Evolutionary conservation across 2,329 filamentous ascomycete genomes (phyloP), one percentile per base, ranked within the genome.

Genomic region (Diplocarpon rosae): DNA sequence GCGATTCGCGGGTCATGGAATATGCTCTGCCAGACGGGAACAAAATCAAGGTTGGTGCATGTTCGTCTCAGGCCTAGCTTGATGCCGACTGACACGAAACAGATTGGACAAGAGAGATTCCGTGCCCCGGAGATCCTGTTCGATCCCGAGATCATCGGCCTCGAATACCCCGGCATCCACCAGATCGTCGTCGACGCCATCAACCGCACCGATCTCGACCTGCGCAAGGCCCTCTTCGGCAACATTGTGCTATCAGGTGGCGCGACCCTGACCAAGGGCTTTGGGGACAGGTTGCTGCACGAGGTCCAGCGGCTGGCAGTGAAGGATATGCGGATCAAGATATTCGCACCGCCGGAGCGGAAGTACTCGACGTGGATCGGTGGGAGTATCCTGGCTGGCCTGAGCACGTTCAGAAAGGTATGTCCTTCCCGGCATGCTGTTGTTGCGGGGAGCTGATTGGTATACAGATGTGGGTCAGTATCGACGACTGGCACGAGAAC

Each of bases 341-440:
- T 98, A 62, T 95, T 94, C 69, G 92, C 92, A 43, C 92, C 92
- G 44, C 90, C 92, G 5, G 92, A 98, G 72, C 77, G 92, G 55
- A 95, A 96, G 67, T 98, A 96, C 70, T 95, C 88, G 51, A 98
- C 92, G 28, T 98, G 92, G 92, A 96, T 96, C 56, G 92, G 92
- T 52, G 92, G 92, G 45, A 95, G 92, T 65, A 98, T 98, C 67
- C 71, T 98, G 54, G 92, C 92, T 29, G 90, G 92, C 6, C 68
- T 98, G 65, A 96, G 90, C 70, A 98, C 92, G 43, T 98, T 98
- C 69, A 83, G 90, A 71, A 98, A 96, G 84, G 88, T 92, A 66
- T 63, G 74, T 62, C 37, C 13, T 24, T 16, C 28, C 34, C 44
- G 13, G 13, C 10, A 24, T 24, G 12, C 7, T 17, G 29, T 13